Conservation (phyloP, 805 yeast genomes). For the Pichia paraexigua region DNA sequence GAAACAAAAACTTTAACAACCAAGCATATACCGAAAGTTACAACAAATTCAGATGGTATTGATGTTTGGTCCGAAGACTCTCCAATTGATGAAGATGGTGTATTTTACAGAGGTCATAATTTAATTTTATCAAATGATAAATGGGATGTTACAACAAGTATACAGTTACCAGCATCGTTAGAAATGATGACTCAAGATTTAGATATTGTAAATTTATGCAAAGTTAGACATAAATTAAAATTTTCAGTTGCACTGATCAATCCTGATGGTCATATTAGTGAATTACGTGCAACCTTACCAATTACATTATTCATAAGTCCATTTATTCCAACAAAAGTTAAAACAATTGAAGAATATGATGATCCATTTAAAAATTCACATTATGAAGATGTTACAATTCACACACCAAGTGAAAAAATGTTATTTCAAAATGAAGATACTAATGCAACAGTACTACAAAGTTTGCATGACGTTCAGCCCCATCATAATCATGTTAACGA, state of each 20-base stretch:
- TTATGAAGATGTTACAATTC: constrained; percentile 23
- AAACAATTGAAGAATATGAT: constrained; percentile 23
- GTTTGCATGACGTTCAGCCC: background rate
- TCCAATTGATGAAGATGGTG: constrained; percentile 31
- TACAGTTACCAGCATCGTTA: constrained; percentile 66
- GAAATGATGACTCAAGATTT: constrained; percentile 83
- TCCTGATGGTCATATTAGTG: constrained; percentile 90
- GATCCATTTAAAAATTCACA: constrained; percentile 15
- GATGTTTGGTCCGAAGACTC: constrained; percentile 32
- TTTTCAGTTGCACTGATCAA: constrained; percentile 72
- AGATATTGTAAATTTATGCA: constrained; percentile 56
- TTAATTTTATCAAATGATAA: constrained; percentile 38
- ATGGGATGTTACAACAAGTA: constrained; percentile 64
- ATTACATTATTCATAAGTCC: constrained; percentile 51
- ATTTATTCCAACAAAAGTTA: constrained; percentile 62
- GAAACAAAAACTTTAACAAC: constrained; percentile 54
- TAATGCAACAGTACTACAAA: background rate
- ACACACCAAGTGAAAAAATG: constrained; percentile 21
- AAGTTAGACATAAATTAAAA: constrained; percentile 83
- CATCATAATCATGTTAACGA: constrained; percentile 3
- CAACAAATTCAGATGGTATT: constrained; percentile 32
- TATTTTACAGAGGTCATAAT: constrained; percentile 27
- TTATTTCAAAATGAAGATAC: constrained; percentile 20
- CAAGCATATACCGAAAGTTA: constrained; percentile 37
- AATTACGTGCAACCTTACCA: constrained; percentile 85